A percentile compares a stretch with the other conserved stretches of the same genome.
Evolutionary conservation across 805 yeast species (phyloP).

Genomic region (Candida railenensis): DNA sequence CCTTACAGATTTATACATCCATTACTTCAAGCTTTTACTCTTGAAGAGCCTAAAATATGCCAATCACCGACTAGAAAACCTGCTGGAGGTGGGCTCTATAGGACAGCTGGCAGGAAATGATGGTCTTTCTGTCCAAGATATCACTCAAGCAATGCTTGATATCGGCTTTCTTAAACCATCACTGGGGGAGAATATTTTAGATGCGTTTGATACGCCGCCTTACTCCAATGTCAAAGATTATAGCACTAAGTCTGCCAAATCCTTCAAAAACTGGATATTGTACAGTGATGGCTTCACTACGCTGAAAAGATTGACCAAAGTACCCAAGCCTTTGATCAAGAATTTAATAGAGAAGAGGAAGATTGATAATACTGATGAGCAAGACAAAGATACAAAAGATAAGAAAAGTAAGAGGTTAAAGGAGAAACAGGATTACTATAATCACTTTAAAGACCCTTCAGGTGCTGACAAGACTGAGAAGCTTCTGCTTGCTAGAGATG

Average conservation of each 20-base stretch:
- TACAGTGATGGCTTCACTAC: conserved; percentile 25
- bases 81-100: conserved; percentile 18
- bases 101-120: conserved; percentile 28
- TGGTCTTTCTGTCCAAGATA: conserved; percentile 51
- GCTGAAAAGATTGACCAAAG: conserved; percentile 23
- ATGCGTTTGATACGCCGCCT: conserved; percentile 34
- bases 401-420: conserved; percentile 31
- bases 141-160: conserved; percentile 66
- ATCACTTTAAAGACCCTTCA: conserved; percentile 25
- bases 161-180: conserved; percentile 60
- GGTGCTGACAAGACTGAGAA: conserved; percentile 22
- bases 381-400: conserved; percentile 31
- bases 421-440: conserved; percentile 40
- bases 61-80: conserved; percentile 32
- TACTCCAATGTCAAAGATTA: conserved; percentile 17
- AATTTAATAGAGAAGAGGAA: conserved; percentile 39
- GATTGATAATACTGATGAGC: conserved; percentile 24
- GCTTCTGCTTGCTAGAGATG: conserved; percentile 14
- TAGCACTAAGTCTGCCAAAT: conserved; percentile 36
- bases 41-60: conserved; percentile 51
- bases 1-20: conserved; percentile 72
- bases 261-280: conserved; percentile 36
- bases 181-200: conserved; percentile 41
- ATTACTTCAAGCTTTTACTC: conserved; percentile 57
- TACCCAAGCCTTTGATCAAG: conserved; percentile 29